Evolutionary conservation across 169 alveolate genomes (phyloP).

Genomic region (Plasmodium berghei): DNA sequence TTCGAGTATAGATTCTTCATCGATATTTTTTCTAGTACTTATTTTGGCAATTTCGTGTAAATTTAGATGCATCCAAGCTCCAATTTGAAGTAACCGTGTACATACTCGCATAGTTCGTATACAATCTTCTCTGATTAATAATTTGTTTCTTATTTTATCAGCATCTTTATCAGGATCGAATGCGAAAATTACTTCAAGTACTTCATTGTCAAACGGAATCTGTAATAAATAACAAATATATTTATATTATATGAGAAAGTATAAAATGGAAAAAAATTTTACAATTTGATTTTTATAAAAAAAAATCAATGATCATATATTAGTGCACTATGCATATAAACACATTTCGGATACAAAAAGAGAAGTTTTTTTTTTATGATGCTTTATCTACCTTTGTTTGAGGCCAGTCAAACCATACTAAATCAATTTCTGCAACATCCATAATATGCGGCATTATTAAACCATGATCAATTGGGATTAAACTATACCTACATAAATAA

Average conservation of each 20-base stretch:
- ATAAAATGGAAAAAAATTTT: not conserved
- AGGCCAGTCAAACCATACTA: conserved; percentile 99
- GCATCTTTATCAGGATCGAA: conserved; percentile 93
- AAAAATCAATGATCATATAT: no score
- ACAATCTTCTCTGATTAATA: conserved; percentile 91
- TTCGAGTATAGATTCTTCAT: conserved; percentile 91
- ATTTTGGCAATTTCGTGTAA: conserved; percentile 91
- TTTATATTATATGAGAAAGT: not conserved
- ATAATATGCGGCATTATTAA: conserved; percentile 96
- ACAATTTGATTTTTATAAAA: not conserved
- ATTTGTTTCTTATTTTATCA: conserved; percentile 87
- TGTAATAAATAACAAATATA: conserved; percentile 7
- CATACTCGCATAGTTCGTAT: conserved; percentile 92
- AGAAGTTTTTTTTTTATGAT: not conserved
- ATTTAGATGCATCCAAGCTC: conserved; percentile 90
- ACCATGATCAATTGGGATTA: conserved; percentile 99
- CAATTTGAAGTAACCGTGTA: conserved; percentile 88
- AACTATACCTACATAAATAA: conserved; percentile 84
- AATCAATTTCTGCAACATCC: conserved; percentile 96
- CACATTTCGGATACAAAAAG: not conserved
- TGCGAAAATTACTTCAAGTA: conserved; percentile 86
- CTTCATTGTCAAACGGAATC: conserved; percentile 90
- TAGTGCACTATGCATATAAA: not conserved
- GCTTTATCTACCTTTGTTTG: conserved; percentile 89
- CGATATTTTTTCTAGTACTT: conserved; percentile 88